Evolutionary conservation across 208 protist genomes (phyloP).

Genomic region (Trypanosoma cruzi): DNA sequence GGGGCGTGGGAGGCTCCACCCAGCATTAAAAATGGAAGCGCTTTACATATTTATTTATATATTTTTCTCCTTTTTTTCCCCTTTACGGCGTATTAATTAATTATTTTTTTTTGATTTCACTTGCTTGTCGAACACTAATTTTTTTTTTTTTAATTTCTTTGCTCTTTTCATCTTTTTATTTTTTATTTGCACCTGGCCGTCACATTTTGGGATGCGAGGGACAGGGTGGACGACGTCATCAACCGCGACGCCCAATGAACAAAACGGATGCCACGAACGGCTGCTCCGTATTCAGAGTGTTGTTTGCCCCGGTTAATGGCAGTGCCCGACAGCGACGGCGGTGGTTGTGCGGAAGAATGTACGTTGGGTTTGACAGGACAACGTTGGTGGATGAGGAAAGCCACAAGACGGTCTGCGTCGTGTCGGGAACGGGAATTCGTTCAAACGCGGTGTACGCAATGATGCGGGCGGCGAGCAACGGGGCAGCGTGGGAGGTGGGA

Average conservation of each 20-base stretch:
- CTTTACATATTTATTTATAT: neutral
- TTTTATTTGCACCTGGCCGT: too few relatives aligned
- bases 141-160: neutral
- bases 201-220: neutral
- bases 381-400: conserved; percentile 44
- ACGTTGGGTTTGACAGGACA: conserved; percentile 46
- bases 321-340: conserved; percentile 47
- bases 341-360: conserved; percentile 50
- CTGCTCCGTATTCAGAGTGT: conserved; percentile 58
- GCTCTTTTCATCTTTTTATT: neutral
- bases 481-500: conserved; percentile 48
- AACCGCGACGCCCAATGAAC: conserved; percentile 1
- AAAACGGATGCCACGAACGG: neutral
- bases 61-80: conserved; percentile 1
- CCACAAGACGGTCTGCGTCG: conserved; percentile 30
- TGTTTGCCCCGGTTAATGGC: conserved; percentile 39
- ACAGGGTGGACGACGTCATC: neutral
- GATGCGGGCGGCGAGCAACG: conserved; percentile 60
- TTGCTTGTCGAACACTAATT: neutral
- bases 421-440: conserved; percentile 40
- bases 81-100: too few relatives aligned
- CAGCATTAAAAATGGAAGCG: neutral
- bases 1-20: neutral
- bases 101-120: too few relatives aligned
- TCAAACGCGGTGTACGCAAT: conserved; percentile 47